A percentile compares a stretch with the other conserved stretches of the same genome.
Conservation (phyloP, 768 basidiomycete species). For the Pleurotus sapidus region DNA sequence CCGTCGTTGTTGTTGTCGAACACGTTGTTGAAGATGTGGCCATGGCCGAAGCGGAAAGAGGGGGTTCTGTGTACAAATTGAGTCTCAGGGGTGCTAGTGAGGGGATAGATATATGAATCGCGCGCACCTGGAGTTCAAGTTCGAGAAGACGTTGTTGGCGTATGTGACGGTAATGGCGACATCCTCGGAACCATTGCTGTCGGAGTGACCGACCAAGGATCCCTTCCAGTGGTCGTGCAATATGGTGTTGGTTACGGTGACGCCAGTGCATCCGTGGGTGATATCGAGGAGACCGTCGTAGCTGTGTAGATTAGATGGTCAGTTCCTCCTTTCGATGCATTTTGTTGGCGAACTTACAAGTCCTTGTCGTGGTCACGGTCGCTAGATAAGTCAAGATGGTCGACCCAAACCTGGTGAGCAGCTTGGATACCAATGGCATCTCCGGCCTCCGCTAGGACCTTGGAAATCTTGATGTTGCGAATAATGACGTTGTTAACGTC, state of each 20-base stretch:
- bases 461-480: constrained; percentile 46
- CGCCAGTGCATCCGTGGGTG: constrained; percentile 29
- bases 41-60: constrained; percentile 43
- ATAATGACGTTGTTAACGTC: constrained; percentile 43
- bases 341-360: constrained; percentile 20
- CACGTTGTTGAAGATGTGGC: constrained; percentile 44
- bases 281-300: constrained; percentile 32
- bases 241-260: constrained; percentile 40
- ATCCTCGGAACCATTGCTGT: constrained; percentile 35
- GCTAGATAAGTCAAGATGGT: constrained; percentile 42
- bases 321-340: neutral
- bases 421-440: constrained; percentile 44
- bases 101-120: neutral
- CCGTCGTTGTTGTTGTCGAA: constrained; percentile 37
- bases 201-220: constrained; percentile 42
- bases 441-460: constrained; percentile 41
- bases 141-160: constrained; percentile 20
- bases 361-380: constrained; percentile 44
- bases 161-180: neutral
- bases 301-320: constrained; percentile 16
- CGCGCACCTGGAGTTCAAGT: neutral
- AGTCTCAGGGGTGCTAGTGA: neutral
- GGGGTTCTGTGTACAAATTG: constrained; percentile 33
- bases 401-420: constrained; percentile 40
- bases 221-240: constrained; percentile 45